Evolutionary conservation across 768 basidiomycete genomes (phyloP).

Genomic region (Baorangia bicolor): DNA sequence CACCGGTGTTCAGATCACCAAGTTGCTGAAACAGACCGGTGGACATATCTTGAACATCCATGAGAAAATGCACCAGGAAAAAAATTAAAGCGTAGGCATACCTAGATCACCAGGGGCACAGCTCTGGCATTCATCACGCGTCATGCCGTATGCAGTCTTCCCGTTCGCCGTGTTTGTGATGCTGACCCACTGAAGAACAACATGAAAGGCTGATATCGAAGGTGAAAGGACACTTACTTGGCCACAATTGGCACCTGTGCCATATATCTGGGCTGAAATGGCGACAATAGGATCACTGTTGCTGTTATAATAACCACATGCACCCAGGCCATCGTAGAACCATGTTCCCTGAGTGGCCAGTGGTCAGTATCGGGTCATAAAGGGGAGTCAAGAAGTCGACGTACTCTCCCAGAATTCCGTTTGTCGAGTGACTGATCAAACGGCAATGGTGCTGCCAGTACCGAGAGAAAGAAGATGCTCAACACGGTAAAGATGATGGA

Average conservation of each 20-base stretch:
- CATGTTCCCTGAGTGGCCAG: slow-evolving; percentile 56
- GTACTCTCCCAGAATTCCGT: slow-evolving; percentile 57
- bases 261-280: slow-evolving; percentile 54
- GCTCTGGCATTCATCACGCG: slow-evolving; percentile 57
- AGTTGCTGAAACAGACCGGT: slow-evolving; percentile 57
- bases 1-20: slow-evolving; percentile 46
- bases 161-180: slow-evolving; percentile 61
- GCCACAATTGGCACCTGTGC: slow-evolving; percentile 54
- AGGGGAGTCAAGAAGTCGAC: slow-evolving; percentile 18
- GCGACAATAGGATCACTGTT: slow-evolving; percentile 60
- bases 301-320: slow-evolving; percentile 56
- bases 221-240: slow-evolving; percentile 43
- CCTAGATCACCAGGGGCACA: slow-evolving; percentile 58
- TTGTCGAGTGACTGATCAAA: slow-evolving; percentile 41
- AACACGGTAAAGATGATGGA: slow-evolving; percentile 36
- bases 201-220: slow-evolving; percentile 7
- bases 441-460: slow-evolving; percentile 40
- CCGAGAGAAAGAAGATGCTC: slow-evolving; percentile 42
- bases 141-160: slow-evolving; percentile 46
- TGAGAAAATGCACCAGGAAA: slow-evolving; percentile 6
- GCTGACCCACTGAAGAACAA: slow-evolving; percentile 47
- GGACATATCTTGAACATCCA: slow-evolving; percentile 56
- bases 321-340: slow-evolving; percentile 59
- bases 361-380: slow-evolving; percentile 1
- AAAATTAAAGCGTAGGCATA: slow-evolving; percentile 30